A percentile compares a stretch with the other conserved stretches of the same genome.
phyloP scores from a whole-genome alignment of 805 yeast genomes.

The Dipodascus albidus region DNA sequence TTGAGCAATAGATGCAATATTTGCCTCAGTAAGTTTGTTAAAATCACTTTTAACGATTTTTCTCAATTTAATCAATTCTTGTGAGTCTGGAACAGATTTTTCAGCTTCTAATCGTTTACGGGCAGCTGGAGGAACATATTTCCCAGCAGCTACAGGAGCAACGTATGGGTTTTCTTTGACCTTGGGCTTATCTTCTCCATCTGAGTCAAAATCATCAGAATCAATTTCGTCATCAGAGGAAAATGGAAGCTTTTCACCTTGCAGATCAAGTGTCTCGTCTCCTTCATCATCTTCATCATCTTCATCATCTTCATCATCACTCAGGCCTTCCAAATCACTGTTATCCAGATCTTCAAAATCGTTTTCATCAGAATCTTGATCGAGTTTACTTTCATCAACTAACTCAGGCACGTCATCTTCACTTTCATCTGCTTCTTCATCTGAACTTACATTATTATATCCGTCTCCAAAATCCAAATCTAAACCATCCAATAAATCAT shows the following conservation, averaged over 20 bases:
- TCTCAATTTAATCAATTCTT: conserved; percentile 38
- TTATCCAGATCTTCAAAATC: conserved; percentile 47
- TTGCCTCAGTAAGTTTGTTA: conserved; percentile 84
- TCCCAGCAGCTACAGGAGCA: conserved; percentile 24
- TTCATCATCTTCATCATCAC: conserved; percentile 33
- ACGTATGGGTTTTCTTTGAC: conserved; percentile 62
- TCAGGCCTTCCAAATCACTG: conserved; percentile 66
- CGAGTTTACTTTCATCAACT: conserved; percentile 5
- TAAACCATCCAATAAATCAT: conserved; percentile 73
- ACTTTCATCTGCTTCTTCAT: neutral
- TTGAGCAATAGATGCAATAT: conserved; percentile 54
- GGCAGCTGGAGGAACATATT: conserved; percentile 82
- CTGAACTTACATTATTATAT: neutral
- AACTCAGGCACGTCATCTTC: conserved; percentile 11
- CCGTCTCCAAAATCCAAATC: conserved; percentile 33
- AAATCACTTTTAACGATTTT: conserved; percentile 70
- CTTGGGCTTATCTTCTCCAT: conserved; percentile 8
- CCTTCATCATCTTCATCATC: conserved; percentile 13
- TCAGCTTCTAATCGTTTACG: conserved; percentile 39
- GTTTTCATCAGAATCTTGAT: conserved; percentile 29
- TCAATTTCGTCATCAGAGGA: conserved; percentile 17
- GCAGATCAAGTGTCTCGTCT: neutral
- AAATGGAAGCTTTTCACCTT: conserved; percentile 4
- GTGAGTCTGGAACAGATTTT: conserved; percentile 25
- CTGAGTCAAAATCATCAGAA: conserved; percentile 19